Conservation (phyloP, 2,329 filamentous ascomycete species). For the Dothideomycetes sp. region DNA sequence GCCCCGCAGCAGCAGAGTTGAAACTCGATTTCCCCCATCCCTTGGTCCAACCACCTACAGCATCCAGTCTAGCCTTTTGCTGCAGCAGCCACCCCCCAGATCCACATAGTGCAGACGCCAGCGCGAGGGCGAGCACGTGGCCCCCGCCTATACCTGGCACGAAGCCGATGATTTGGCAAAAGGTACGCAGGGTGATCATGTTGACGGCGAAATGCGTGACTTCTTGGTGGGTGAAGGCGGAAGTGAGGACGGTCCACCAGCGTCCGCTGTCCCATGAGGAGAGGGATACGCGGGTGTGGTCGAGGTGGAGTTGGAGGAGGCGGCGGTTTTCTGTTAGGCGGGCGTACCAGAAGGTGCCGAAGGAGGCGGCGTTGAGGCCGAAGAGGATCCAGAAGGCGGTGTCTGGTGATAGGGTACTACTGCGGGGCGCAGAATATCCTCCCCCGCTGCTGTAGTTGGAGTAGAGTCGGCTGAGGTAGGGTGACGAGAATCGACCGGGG, state of each 20-base stretch:
- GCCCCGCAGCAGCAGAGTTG: neutral
- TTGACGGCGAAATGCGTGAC: constrained; percentile 29
- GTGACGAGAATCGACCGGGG: too few species aligned
- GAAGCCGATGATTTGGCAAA: constrained; percentile 23
- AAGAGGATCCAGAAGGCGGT: constrained; percentile 25
- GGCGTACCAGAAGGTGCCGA: constrained; percentile 25
- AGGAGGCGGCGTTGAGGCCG: constrained; percentile 29
- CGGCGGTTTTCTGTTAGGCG: constrained; percentile 11
- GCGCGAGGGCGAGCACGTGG: constrained; percentile 14
- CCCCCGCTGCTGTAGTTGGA: too few species aligned
- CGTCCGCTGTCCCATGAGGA: constrained; percentile 17
- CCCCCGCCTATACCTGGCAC: constrained; percentile 18
- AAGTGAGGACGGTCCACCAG: constrained; percentile 28
- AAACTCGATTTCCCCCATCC: too few species aligned
- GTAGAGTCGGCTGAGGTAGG: too few species aligned
- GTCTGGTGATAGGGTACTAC: neutral
- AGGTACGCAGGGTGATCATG: constrained; percentile 27
- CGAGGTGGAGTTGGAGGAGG: constrained; percentile 11
- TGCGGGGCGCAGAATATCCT: too few species aligned
- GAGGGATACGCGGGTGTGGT: constrained; percentile 23
- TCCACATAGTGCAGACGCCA: constrained; percentile 17
- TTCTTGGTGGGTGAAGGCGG: constrained; percentile 27
- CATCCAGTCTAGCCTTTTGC: constrained; percentile 1
- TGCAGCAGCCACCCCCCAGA: constrained; percentile 15
- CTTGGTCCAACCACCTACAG: too few species aligned